Percentiles rank a stretch among this genome's conserved stretches.
phyloP scores from a whole-genome alignment of 2,329 filamentous ascomycete species.

The Davidsoniella australis region DNA sequence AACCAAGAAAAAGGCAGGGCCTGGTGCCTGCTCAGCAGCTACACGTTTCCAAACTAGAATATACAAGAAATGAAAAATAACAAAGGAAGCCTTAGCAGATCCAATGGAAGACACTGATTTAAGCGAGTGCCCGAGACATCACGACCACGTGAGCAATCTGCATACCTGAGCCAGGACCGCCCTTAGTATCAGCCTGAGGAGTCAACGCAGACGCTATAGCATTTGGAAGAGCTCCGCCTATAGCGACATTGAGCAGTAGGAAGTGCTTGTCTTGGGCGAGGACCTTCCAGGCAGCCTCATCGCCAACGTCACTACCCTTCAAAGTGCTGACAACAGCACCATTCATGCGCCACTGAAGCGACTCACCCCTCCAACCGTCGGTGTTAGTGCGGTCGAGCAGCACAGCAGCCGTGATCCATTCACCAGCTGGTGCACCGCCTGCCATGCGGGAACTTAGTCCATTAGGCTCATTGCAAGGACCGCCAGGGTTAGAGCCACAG shows the following conservation, averaged over 20 bases:
- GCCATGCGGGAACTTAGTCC: conserved; percentile 18
- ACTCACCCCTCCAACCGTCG: conserved; percentile 17
- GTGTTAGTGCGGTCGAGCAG: conserved; percentile 20
- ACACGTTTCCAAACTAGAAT: no score
- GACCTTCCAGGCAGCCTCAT: conserved; percentile 18
- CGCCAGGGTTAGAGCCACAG: conserved; percentile 24
- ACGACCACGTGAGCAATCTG: conserved; percentile 24
- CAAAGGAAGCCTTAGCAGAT: no score
- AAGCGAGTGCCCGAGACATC: not conserved
- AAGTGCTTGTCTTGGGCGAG: conserved; percentile 20
- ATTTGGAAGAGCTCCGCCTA: conserved; percentile 23
- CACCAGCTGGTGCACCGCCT: conserved; percentile 16
- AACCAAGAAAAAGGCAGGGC: no score
- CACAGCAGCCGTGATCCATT: conserved; percentile 20
- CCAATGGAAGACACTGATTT: no score
- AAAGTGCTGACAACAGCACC: conserved; percentile 17
- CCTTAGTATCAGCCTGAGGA: conserved; percentile 20
- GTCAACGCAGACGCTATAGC: conserved; percentile 19
- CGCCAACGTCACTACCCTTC: conserved; percentile 16
- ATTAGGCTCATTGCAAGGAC: conserved; percentile 25
- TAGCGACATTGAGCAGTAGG: conserved; percentile 24
- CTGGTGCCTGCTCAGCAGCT: no score
- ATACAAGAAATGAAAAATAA: no score
- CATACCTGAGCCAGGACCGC: conserved; percentile 20
- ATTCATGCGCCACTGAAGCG: conserved; percentile 22